phyloP scores from a whole-genome alignment of 306 rosid species.

The Glycine latifolia region DNA sequence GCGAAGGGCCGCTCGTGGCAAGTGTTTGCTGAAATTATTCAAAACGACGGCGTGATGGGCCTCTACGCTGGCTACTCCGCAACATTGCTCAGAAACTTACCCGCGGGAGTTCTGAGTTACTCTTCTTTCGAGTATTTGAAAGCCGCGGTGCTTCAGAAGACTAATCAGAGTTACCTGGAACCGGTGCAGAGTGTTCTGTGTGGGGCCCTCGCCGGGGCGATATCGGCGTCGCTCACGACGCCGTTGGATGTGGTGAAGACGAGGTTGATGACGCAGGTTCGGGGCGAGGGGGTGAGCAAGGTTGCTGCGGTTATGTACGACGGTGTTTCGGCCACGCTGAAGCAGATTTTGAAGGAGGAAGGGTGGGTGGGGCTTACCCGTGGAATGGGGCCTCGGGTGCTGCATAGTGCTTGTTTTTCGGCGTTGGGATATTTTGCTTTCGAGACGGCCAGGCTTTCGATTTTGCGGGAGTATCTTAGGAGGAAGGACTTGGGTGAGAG shows the following conservation, averaged over 20 bases:
- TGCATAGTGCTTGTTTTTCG: slow-evolving; percentile 91
- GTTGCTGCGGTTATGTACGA: slow-evolving; percentile 61
- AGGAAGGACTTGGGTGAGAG: slow-evolving; percentile 56
- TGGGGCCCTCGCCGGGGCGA: slow-evolving; percentile 91
- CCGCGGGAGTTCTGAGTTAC: slow-evolving; percentile 90
- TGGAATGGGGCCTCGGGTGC: slow-evolving; percentile 94
- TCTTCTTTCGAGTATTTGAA: slow-evolving; percentile 90
- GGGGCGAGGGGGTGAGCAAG: slow-evolving; percentile 60
- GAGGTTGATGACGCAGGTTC: slow-evolving; percentile 85
- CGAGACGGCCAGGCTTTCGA: slow-evolving; percentile 84
- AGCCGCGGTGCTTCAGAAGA: slow-evolving; percentile 62
- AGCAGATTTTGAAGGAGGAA: slow-evolving; percentile 76
- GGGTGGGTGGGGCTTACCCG: slow-evolving; percentile 83
- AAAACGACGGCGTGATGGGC: slow-evolving; percentile 84
- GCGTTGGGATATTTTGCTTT: slow-evolving; percentile 94
- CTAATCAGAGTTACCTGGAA: slow-evolving; percentile 54
- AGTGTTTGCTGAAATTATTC: slow-evolving; percentile 62
- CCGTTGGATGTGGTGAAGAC: slow-evolving; percentile 96
- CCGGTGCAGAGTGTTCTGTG: slow-evolving; percentile 87
- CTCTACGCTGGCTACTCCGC: slow-evolving; percentile 86
- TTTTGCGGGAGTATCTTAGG: slow-evolving; percentile 66
- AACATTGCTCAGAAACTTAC: slow-evolving; percentile 75
- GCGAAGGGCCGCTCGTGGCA: slow-evolving; percentile 81
- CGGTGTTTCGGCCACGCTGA: slow-evolving; percentile 70
- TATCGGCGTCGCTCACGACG: slow-evolving; percentile 86